phyloP scores from a whole-genome alignment of 768 basidiomycete species.

The Agrocybe pediades region DNA sequence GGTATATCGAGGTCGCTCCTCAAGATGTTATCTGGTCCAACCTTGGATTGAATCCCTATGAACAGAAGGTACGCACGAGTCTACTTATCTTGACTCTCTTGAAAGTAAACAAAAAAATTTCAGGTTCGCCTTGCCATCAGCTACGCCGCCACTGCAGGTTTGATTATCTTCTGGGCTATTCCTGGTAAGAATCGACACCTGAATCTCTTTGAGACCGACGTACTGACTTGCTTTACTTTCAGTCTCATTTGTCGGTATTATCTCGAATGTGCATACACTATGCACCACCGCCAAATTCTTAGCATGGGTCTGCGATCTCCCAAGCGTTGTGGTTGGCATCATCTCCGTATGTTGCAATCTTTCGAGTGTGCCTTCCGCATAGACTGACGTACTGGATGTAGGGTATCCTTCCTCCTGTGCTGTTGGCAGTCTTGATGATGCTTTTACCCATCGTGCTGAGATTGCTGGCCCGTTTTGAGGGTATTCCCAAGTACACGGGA shows the following conservation, averaged over 20 bases:
- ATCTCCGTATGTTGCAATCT: constrained; percentile 47
- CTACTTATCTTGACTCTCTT: neutral
- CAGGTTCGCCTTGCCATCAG: constrained; percentile 60
- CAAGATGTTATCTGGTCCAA: constrained; percentile 93
- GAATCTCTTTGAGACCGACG: neutral
- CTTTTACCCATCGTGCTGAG: constrained; percentile 81
- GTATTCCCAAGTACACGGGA: constrained; percentile 81
- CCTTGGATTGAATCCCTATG: constrained; percentile 87
- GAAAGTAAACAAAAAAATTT: neutral
- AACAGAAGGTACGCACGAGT: constrained; percentile 51
- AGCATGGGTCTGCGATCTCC: constrained; percentile 80
- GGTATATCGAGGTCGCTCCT: constrained; percentile 82
- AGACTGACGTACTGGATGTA: constrained; percentile 20
- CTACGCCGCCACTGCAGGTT: constrained; percentile 73
- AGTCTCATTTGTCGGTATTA: constrained; percentile 82
- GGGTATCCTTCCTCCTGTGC: constrained; percentile 86
- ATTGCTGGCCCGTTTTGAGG: constrained; percentile 81
- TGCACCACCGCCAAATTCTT: constrained; percentile 71
- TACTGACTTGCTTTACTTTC: neutral
- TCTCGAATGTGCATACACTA: constrained; percentile 80
- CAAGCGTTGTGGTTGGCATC: constrained; percentile 70
- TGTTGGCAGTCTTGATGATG: constrained; percentile 91
- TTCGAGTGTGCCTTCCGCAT: neutral
- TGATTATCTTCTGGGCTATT: constrained; percentile 89
- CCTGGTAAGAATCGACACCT: constrained; percentile 49